Evolutionary conservation across 2,329 filamentous ascomycete genomes (phyloP), one percentile per base, ranked within the genome.

Genomic region (Aspergillus fumigatiaffinis): DNA sequence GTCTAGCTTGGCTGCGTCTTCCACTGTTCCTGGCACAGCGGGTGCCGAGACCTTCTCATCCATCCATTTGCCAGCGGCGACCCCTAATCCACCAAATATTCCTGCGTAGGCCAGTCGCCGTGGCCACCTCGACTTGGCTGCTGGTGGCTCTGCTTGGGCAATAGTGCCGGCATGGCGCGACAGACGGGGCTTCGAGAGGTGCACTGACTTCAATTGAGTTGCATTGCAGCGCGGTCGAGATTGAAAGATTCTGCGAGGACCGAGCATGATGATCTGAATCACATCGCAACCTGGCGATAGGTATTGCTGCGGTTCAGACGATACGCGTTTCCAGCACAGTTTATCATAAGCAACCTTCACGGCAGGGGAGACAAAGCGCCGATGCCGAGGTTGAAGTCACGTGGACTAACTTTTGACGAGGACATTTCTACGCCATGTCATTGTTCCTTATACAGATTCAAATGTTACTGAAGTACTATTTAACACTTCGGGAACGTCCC

Each of bases 41-140:
- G 71, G 70, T 10, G 55, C 55, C n/a, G 63, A 53, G 21, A 69
- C 32, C 26, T 63, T 65, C 23, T 60, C 56, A 46, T 68, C 65
- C 49, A 69, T 56, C 53, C 52, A 58, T 59, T 66, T 66, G 9
- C 68, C 70, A 12, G 55, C 54, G 5, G 54, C 56, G n/a, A 68
- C 55, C 23, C 75, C 74, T 4, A 76, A 50, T 9, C 56, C 53
- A 12, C 69, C 70, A 58, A 77, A 77, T 4, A 74, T 59, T 10
- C 63, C 63, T 4, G 64, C 64, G 58, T 75, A 77, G 20, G 73
- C 48, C 25, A 73, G 53, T 44, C 71, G 70, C 44, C 74, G 74
- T 25, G 64, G 66, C 72, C 73, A 75, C 62, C 62, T 68, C 51
- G 65, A 69, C 28, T 61, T 55, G 57, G 58, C 57, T 44, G 62